These are phyloP conservation scores for Rhododendron simsii DNA, from an alignment of 148 eudicot species.

Conservation along the genomic window DNA sequence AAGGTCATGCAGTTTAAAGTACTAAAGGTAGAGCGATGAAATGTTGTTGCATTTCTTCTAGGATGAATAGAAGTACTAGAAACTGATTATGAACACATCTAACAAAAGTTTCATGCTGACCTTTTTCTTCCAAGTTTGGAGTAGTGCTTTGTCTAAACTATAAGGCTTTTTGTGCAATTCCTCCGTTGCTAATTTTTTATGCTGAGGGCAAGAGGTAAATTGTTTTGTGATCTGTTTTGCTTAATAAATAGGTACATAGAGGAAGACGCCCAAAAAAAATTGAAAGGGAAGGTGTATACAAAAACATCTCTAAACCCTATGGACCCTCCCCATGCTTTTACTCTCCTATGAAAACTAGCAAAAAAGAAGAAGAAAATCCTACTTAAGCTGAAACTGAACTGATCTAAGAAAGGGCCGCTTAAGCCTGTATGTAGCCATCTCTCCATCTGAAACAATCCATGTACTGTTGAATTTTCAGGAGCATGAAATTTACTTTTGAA, in stretches of 20 bases:
- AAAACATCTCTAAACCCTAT: not conserved
- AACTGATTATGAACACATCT: not conserved
- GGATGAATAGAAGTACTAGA: not conserved
- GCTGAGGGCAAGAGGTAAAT: not conserved
- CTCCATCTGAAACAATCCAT: not conserved
- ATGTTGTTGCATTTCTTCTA: not conserved
- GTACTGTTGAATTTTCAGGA: not conserved
- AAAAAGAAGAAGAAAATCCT: not conserved
- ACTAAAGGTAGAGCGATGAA: not conserved
- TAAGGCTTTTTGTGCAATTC: conserved; percentile 1
- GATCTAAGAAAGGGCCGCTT: not conserved
- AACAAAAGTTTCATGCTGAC: not conserved
- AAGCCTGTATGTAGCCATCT: not conserved
- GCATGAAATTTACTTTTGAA: not conserved
- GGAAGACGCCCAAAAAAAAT: not conserved
- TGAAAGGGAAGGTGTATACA: not conserved
- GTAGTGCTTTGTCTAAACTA: not conserved
- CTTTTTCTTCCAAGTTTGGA: not conserved
- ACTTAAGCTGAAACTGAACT: not conserved
- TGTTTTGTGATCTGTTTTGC: not conserved
- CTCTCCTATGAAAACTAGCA: not conserved
- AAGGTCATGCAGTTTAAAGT: not conserved
- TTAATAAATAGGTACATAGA: not conserved
- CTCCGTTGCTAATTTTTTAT: not conserved
- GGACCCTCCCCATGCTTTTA: not conserved